phyloP scores from a whole-genome alignment of 2,329 filamentous ascomycete genomes.

The Drechmeria coniospora region DNA sequence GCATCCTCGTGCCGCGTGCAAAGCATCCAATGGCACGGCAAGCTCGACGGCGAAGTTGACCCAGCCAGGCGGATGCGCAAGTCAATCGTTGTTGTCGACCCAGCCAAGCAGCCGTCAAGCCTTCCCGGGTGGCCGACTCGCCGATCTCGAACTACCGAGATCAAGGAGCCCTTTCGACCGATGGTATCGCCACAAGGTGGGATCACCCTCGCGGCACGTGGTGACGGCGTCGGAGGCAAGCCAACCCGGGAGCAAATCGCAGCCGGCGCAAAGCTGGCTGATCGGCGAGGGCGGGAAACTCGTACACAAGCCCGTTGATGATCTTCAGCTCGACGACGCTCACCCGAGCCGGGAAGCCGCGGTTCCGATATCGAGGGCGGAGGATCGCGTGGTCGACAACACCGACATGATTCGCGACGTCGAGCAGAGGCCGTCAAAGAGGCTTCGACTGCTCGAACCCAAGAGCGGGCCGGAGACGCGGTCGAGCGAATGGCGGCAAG shows the following conservation, averaged over 20 bases:
- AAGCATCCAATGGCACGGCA: conserved; percentile 9
- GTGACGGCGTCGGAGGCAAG: too few species aligned
- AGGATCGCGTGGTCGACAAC: background rate
- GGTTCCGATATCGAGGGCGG: too few species aligned
- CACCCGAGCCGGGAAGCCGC: background rate
- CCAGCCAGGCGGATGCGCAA: conserved; percentile 6
- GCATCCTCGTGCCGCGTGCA: conserved; percentile 24
- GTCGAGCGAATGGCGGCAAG: too few species aligned
- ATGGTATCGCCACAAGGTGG: conserved; percentile 22
- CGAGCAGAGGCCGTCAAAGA: too few species aligned
- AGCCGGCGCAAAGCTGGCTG: too few species aligned
- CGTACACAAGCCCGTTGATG: conserved; percentile 28
- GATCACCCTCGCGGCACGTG: too few species aligned
- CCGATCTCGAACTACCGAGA: conserved; percentile 2
- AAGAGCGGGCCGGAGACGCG: too few species aligned
- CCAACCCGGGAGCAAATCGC: too few species aligned
- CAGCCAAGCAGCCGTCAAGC: conserved; percentile 4
- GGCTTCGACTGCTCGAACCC: too few species aligned
- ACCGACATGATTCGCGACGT: too few species aligned
- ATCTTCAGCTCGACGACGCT: conserved; percentile 6
- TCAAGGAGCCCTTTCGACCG: conserved; percentile 16
- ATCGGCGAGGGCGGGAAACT: conserved; percentile 26
- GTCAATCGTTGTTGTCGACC: conserved; percentile 2
- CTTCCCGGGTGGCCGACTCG: conserved; percentile 1
- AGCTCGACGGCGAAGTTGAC: conserved; percentile 11